phyloP scores from a whole-genome alignment of 208 protist genomes.

The Naegleria lovaniensis region DNA sequence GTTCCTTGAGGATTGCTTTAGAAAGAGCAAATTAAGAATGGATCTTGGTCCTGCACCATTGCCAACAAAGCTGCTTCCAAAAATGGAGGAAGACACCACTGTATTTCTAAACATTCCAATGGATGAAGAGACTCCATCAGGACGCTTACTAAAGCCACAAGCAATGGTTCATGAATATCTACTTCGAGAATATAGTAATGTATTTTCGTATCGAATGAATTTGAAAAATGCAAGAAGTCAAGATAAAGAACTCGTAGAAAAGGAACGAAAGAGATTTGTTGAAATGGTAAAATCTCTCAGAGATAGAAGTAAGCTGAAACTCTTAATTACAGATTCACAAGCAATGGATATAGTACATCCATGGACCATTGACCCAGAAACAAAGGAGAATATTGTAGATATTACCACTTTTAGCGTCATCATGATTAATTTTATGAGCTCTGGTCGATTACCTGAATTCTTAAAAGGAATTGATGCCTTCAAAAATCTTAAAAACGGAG shows the following conservation, averaged over 20 bases:
- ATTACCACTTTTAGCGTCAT: slow-evolving; percentile 50
- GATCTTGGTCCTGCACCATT: not conserved
- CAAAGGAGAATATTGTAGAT: slow-evolving; percentile 15
- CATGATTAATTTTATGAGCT: slow-evolving; percentile 50
- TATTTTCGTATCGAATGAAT: slow-evolving; percentile 46
- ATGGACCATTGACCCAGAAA: slow-evolving; percentile 45
- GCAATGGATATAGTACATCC: slow-evolving; percentile 48
- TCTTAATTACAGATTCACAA: slow-evolving; percentile 51
- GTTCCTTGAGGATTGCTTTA: not conserved
- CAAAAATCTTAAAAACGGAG: slow-evolving; percentile 36
- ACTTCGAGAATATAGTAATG: slow-evolving; percentile 40
- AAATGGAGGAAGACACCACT: slow-evolving; percentile 26
- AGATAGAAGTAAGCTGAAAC: slow-evolving; percentile 21
- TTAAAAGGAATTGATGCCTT: slow-evolving; percentile 44
- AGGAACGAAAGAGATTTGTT: slow-evolving; percentile 38
- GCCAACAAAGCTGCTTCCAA: not conserved
- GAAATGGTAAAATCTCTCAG: slow-evolving; percentile 6
- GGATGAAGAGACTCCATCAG: slow-evolving; percentile 48
- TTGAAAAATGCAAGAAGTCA: slow-evolving; percentile 34
- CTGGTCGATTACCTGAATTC: slow-evolving; percentile 38
- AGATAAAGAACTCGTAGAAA: not conserved
- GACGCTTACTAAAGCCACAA: slow-evolving; percentile 42
- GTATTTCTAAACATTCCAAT: slow-evolving; percentile 53
- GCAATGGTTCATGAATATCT: slow-evolving; percentile 43
- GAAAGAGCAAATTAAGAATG: not conserved